Evolutionary conservation across 139 green algal genomes (phyloP), one percentile per base, ranked within the genome.

Genomic region (Microglena sp.): DNA sequence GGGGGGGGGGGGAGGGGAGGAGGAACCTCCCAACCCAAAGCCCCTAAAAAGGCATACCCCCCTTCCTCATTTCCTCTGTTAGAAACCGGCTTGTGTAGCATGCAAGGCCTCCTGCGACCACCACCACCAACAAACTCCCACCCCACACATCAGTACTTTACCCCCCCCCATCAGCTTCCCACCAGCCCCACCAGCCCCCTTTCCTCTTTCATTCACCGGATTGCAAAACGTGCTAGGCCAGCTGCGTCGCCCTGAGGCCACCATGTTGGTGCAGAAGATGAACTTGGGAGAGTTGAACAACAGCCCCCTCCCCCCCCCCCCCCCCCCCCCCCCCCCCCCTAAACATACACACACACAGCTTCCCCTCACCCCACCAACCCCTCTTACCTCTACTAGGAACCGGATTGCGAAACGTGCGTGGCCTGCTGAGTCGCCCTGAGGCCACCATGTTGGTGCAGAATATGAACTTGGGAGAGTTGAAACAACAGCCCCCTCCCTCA

Each of bases 391-490:
- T 34, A 33, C 15, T 24, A 85, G 93, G 93, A 50, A 98, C 92
- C 24, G 93, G 93, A 1, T 70, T 95, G 67, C 70, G 72, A 11
- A 98, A 99, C 73, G 86, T 94, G 28, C 81, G 73, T 31, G 93
- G 93, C 3, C 79, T 99, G 73, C 84, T 99, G 64, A 76, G 93
- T 7, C 77, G 87, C 8, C 92, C 93, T 1, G 93, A 98, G 74
- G 83, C 90, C 1, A 92, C 83, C 0, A 73, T 82, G 60, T 69
- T 99, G 33, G 87, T 99, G 24, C 73, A 95, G 64, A 86, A 89
- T 60, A 99, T 99, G 92, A 87, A 97, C 73, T 82, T 88, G 35
- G 93, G 93, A 1, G 78, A 87, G 59, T 75, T 97, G 28, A 72
- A 82, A 58, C 91, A n/a, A n/a, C n/a, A n/a, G n/a, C 79, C 55